Evolutionary conservation across 129 eudicot genomes (phyloP).

Genomic region (sunflower (Helianthus annuus)): HanXRQr2.0-SUNRISE NC_035442.2:77434441-77434940

Average conservation of each 20-base stretch:
- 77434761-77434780: slow-evolving; percentile 9
- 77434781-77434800: background rate
- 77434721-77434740: background rate
- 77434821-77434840: background rate
- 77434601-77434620: slow-evolving; percentile 70
- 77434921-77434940: background rate
- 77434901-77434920: slow-evolving; percentile 1
- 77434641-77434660: slow-evolving; percentile 76
- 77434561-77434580: slow-evolving; percentile 56
- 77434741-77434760: background rate
- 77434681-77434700: slow-evolving; percentile 68
- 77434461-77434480: background rate
- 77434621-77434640: slow-evolving; percentile 56
- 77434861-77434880: background rate
- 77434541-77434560: slow-evolving; percentile 52
- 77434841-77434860: background rate
- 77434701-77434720: slow-evolving; percentile 40
- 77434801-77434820: background rate
- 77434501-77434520: slow-evolving; percentile 4
- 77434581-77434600: slow-evolving; percentile 59
- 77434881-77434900: background rate
- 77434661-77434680: slow-evolving; percentile 74
- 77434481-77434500: background rate
- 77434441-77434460: slow-evolving; percentile 46
- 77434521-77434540: background rate